Percentiles rank a stretch among this genome's conserved stretches.
Evolutionary conservation across 2,329 filamentous ascomycete genomes (phyloP).

Genomic region (Neocucurbitaria cava): DNA sequence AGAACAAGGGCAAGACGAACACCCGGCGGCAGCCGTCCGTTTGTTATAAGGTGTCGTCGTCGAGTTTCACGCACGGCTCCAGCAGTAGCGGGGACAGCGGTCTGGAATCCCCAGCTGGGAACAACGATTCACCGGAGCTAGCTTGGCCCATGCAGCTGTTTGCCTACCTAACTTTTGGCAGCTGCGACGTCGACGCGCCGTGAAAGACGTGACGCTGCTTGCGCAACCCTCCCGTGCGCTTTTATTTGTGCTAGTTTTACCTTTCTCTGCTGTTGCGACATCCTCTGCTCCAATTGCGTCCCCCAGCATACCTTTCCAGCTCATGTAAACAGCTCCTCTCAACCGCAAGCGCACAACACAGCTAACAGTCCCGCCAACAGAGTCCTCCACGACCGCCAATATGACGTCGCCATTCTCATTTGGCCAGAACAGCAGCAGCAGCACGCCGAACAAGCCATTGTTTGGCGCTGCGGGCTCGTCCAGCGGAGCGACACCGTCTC

Average conservation of each 20-base stretch:
- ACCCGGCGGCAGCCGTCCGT: conserved; percentile 18
- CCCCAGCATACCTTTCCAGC: neutral
- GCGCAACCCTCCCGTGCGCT: conserved; percentile 8
- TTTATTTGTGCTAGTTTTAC: conserved; percentile 1
- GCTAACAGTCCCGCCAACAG: conserved; percentile 6
- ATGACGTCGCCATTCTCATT: conserved; percentile 44
- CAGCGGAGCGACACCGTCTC: conserved; percentile 27
- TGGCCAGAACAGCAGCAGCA: conserved; percentile 32
- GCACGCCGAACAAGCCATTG: conserved; percentile 40
- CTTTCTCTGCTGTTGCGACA: conserved; percentile 2
- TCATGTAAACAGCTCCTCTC: conserved; percentile 25
- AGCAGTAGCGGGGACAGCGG: conserved; percentile 18
- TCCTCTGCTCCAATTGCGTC: neutral
- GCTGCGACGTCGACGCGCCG: conserved; percentile 31
- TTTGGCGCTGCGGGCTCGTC: conserved; percentile 35
- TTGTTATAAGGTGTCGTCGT: conserved; percentile 23
- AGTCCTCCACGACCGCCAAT: conserved; percentile 16
- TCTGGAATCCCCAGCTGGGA: conserved; percentile 21
- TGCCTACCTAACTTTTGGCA: conserved; percentile 39
- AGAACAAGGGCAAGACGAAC: neutral
- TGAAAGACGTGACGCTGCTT: conserved; percentile 18
- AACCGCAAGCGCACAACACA: conserved; percentile 5
- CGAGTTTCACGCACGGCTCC: conserved; percentile 24
- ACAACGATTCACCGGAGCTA: conserved; percentile 33
- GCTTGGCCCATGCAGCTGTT: conserved; percentile 30